Evolutionary conservation across 257 asterid species (phyloP), one percentile per base, ranked within the genome.

Genomic region (Lantana camara): DNA sequence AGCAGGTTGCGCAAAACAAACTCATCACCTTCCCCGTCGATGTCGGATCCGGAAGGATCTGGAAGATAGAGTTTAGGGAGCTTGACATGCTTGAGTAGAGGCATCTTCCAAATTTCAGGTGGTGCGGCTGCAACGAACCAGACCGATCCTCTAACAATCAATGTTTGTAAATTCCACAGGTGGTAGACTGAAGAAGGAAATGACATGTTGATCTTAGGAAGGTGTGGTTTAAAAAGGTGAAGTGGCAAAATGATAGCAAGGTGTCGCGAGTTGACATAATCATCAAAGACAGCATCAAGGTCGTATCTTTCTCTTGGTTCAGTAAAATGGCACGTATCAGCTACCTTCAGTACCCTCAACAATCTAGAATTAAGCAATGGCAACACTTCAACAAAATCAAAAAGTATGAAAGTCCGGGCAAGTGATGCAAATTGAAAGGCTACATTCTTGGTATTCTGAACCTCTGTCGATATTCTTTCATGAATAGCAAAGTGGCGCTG

Each of bases 131-230:
- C 7, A 9, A 6, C 0, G 13, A 0, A 34, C 8, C 35, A 0
- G 5, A 0, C 4, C 16, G 5, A 6, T 8, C 11, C 8, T 0
- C 0, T 10, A 19, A 57, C 0, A 5, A 63, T 22, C 1, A 70
- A 11, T 0, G 42, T 63, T n/a, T 63, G 60, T 9, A 63, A 44
- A 63, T 63, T 63, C 71, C 71, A 63, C 1, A 67, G 42, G 17
- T 14, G 50, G 7, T 23, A 11, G 20, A 61, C 3, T 1, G 44
- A 42, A 22, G 59, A 30, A 45, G 50, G 48, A 61, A 61, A 15
- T 0, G 9, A 27, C 32, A 2, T 27, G 32, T 27, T 5, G n/a
- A n/a, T n/a, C n/a, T n/a, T n/a, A n/a, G n/a, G n/a, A n/a, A n/a
- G n/a, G n/a, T n/a, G n/a, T n/a, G n/a, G n/a, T 27, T 15, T 23